These are phyloP conservation scores for Polychytrium aggregatum DNA, from an alignment of 192 early-diverging fungal genomes.

Conservation along the genomic window DNA sequence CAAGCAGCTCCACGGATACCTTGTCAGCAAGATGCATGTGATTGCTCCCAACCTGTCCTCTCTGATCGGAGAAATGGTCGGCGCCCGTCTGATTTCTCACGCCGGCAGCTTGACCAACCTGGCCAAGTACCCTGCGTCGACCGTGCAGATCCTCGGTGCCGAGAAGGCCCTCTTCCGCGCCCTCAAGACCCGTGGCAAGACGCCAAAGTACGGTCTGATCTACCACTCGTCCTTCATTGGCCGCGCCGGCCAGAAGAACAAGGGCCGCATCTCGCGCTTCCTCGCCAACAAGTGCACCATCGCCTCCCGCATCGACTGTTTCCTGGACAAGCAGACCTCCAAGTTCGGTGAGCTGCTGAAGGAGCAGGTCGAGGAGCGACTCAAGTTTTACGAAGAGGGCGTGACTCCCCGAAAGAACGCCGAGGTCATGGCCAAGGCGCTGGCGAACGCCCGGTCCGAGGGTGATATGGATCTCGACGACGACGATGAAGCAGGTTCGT, in stretches of 20 bases:
- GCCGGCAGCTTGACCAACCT: constrained; percentile 94
- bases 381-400: constrained; percentile 89
- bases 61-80: constrained; percentile 96
- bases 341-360: constrained; percentile 89
- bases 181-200: constrained; percentile 94
- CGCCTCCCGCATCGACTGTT: constrained; percentile 94
- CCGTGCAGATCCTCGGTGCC: constrained; percentile 98
- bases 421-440: constrained; percentile 68
- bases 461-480: constrained; percentile 50
- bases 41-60: constrained; percentile 95
- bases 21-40: constrained; percentile 88
- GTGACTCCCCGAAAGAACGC: constrained; percentile 79
- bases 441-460: constrained; percentile 54
- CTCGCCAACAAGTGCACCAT: constrained; percentile 98
- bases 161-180: constrained; percentile 99
- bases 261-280: constrained; percentile 94
- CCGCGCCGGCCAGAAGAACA: constrained; percentile 94
- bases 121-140: constrained; percentile 95
- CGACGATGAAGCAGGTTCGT: constrained; percentile 37
- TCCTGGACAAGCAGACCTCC: constrained; percentile 69
- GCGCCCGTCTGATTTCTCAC: constrained; percentile 94
- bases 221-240: constrained; percentile 98
- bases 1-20: constrained; percentile 81
- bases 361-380: constrained; percentile 91
- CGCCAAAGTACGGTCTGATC: constrained; percentile 98